Evolutionary conservation across 768 basidiomycete genomes (phyloP).

Genomic region (Pleurotus giganteus): DNA sequence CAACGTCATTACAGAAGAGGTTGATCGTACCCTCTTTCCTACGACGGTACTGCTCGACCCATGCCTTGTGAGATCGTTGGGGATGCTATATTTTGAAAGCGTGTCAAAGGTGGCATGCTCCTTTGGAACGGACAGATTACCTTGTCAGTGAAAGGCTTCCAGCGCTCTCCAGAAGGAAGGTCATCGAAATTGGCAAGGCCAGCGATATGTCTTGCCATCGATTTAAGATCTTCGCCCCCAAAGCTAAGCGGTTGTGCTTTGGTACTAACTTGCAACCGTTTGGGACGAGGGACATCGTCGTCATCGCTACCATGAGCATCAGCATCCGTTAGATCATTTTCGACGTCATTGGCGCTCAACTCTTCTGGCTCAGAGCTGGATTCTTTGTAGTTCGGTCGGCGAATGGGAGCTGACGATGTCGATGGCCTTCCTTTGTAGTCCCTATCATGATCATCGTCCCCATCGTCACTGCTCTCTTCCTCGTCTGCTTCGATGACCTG

Average conservation of each 20-base stretch:
- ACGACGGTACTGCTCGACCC: conserved; percentile 59
- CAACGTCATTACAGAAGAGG: not conserved
- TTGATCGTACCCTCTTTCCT: conserved; percentile 45
- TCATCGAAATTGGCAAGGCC: conserved; percentile 44
- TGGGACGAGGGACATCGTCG: conserved; percentile 23
- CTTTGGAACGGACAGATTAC: conserved; percentile 28
- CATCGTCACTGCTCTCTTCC: conserved; percentile 26
- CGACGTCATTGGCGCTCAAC: conserved; percentile 18
- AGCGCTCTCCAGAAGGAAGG: conserved; percentile 43
- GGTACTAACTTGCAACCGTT: not conserved
- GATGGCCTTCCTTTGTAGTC: conserved; percentile 7
- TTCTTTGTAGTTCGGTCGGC: conserved; percentile 10
- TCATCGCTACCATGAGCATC: conserved; percentile 27
- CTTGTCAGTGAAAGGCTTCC: conserved; percentile 50
- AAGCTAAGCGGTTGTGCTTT: conserved; percentile 35
- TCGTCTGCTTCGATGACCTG: not conserved
- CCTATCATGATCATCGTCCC: conserved; percentile 21
- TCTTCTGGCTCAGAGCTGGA: conserved; percentile 20
- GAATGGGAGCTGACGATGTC: conserved; percentile 10
- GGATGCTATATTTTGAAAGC: conserved; percentile 36
- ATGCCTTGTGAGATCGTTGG: conserved; percentile 53
- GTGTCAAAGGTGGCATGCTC: not conserved
- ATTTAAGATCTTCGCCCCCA: conserved; percentile 57
- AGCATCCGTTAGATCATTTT: conserved; percentile 24
- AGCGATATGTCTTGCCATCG: conserved; percentile 59